These are phyloP conservation scores for Calonectria henricotiae DNA, from an alignment of 2,329 filamentous ascomycete species.

Conservation along the genomic window DNA sequence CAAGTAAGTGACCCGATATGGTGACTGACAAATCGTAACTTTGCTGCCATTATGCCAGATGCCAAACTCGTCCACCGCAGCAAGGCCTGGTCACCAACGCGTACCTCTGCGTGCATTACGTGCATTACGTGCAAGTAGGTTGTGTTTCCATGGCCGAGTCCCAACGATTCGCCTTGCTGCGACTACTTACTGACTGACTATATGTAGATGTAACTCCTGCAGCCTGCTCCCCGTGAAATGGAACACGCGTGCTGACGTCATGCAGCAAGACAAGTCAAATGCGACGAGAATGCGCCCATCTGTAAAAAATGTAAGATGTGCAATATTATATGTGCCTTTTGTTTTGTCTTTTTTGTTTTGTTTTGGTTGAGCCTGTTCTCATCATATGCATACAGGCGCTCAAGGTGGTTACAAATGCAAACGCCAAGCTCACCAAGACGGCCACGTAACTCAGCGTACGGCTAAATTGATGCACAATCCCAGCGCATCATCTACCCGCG, in stretches of 20 bases:
- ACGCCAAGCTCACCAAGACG: background rate
- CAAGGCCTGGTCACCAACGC: slow-evolving; percentile 6
- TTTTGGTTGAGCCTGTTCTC: no score
- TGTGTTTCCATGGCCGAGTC: background rate
- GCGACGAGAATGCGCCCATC: background rate
- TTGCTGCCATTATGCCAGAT: slow-evolving; percentile 1
- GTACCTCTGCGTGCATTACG: slow-evolving; percentile 2
- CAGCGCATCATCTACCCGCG: background rate
- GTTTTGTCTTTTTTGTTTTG: background rate
- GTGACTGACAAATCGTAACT: background rate
- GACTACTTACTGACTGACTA: background rate
- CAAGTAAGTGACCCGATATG: background rate
- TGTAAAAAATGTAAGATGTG: background rate
- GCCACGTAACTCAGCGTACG: background rate
- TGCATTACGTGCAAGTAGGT: slow-evolving; percentile 21
- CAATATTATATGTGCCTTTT: background rate
- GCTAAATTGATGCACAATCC: background rate
- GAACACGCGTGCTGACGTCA: slow-evolving; percentile 7
- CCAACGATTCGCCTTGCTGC: background rate
- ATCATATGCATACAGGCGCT: background rate
- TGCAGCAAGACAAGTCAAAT: slow-evolving; percentile 7
- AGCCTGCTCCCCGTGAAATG: background rate
- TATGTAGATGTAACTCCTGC: background rate
- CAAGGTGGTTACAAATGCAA: background rate
- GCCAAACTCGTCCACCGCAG: slow-evolving; percentile 3